phyloP scores from a whole-genome alignment of 1,284 basidiomycete species.

The Phenoliferia sp. region DNA sequence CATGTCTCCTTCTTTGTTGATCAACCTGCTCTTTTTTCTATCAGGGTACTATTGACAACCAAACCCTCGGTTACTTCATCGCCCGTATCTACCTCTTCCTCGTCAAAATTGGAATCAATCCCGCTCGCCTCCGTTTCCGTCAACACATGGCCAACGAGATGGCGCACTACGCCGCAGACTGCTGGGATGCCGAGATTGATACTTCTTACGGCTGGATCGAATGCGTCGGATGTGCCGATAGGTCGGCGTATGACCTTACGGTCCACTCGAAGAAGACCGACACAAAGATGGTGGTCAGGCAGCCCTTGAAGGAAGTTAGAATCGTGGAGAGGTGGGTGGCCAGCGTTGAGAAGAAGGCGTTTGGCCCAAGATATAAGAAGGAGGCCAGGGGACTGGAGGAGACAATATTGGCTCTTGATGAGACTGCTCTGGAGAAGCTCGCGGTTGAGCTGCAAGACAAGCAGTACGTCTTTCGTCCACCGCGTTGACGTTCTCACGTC shows the following conservation, averaged over 20 bases:
- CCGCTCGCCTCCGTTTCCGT: slow-evolving; percentile 79
- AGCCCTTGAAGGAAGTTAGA: slow-evolving; percentile 76
- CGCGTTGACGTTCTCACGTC: neutral
- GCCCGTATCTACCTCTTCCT: slow-evolving; percentile 89
- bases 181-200: slow-evolving; percentile 98
- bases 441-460: slow-evolving; percentile 62
- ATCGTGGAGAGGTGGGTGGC: slow-evolving; percentile 68
- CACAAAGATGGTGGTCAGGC: slow-evolving; percentile 55
- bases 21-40: neutral
- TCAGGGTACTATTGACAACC: slow-evolving; percentile 83
- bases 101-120: slow-evolving; percentile 85
- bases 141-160: slow-evolving; percentile 98
- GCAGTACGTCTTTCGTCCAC: slow-evolving; percentile 53
- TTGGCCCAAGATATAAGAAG: slow-evolving; percentile 86
- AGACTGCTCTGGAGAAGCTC: slow-evolving; percentile 53
- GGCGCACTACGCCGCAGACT: slow-evolving; percentile 98
- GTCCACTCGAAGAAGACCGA: slow-evolving; percentile 52
- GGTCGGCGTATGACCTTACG: slow-evolving; percentile 87
- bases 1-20: neutral
- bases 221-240: slow-evolving; percentile 98
- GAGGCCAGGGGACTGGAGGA: slow-evolving; percentile 71
- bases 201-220: slow-evolving; percentile 97
- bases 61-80: slow-evolving; percentile 96
- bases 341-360: slow-evolving; percentile 78
- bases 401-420: slow-evolving; percentile 62